A percentile compares a stretch with the other conserved stretches of the same genome.
These are phyloP conservation scores for Corymbia calophylla DNA, from an alignment of 441 rosid genomes.

Conservation along the genomic window DNA sequence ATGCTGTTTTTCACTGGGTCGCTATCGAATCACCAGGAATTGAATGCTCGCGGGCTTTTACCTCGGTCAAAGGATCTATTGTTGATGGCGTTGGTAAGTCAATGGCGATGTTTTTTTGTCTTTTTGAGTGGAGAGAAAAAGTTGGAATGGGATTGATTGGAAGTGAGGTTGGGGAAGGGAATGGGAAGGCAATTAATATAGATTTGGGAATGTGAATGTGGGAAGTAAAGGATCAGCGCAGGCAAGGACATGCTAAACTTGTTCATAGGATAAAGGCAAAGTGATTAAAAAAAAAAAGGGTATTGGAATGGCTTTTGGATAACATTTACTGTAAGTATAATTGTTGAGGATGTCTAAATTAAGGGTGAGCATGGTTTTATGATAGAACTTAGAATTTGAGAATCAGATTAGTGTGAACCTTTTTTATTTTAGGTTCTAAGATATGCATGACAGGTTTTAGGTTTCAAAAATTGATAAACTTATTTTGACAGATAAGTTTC, in stretches of 20 bases:
- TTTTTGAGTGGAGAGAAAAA: neutral
- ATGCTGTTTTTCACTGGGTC: neutral
- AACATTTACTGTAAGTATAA: neutral
- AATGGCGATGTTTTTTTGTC: neutral
- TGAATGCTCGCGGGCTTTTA: neutral
- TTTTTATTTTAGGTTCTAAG: no score
- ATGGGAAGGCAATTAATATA: neutral
- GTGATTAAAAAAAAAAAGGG: neutral
- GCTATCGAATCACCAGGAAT: neutral
- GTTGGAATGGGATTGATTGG: neutral
- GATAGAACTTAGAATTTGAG: no score
- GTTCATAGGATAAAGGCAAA: neutral
- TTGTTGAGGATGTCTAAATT: neutral
- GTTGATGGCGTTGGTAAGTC: neutral
- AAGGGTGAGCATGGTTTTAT: no score
- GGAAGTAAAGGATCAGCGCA: neutral
- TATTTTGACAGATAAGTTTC: no score
- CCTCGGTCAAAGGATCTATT: neutral
- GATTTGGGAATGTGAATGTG: neutral
- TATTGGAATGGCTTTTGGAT: neutral
- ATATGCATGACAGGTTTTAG: no score
- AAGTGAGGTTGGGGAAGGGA: constrained; percentile 9
- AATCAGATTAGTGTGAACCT: no score
- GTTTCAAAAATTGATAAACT: no score
- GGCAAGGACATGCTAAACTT: neutral